Base-by-base conservation (phyloP, 2,329 filamentous ascomycete species). In the Mycocentrospora acerina region DNA sequence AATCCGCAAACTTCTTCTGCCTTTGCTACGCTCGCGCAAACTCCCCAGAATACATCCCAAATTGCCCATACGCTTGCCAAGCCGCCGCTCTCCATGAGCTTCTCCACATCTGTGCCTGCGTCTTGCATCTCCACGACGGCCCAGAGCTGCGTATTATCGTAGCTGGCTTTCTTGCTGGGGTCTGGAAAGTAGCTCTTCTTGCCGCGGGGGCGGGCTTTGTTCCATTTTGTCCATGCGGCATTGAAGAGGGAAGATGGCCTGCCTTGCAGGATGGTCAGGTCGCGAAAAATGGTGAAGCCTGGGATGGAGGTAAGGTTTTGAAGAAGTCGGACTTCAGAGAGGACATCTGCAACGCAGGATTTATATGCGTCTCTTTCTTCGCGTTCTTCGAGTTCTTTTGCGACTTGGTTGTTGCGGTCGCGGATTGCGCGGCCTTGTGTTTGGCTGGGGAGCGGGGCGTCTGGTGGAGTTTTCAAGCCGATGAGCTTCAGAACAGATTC, bases 41-140 rank as follows among this genome's bases (percentile, higher is more conserved):
- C 78, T 12, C 79, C 77, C 82, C 81, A 85, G 63, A 85, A 85
- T 1, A 84, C 74, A 55, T 85, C 81, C 68, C 80, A 83, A 2
- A 78, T 70, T 45, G 63, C 59, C 66, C 66, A 73, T 35, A 75
- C 59, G 12, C 58, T 58, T 24, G 61, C 55, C 16, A 70, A 49
- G 28, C 67, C 64, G 9, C 59, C 61, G 19, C 44, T 33, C 15
- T 62, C 58, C 56, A 67, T 60, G n/a, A 64, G 40, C 40, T 66
- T 67, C 19, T 62, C 59, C 24, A 82, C 66, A 51, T 83, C 80
- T 14, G 67, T 74, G 2, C 81, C 81, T 0, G 81, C 81, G 54
- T 84, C 78, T 52, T 81, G 76, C 81, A 85, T 84, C 51, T 85
- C 81, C 10, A 84, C 69, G 11, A 83, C 74, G 0, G 79, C 78